Base-by-base conservation (phyloP, 352 stramenopile species). In the Phytopythium montanum region DNA sequence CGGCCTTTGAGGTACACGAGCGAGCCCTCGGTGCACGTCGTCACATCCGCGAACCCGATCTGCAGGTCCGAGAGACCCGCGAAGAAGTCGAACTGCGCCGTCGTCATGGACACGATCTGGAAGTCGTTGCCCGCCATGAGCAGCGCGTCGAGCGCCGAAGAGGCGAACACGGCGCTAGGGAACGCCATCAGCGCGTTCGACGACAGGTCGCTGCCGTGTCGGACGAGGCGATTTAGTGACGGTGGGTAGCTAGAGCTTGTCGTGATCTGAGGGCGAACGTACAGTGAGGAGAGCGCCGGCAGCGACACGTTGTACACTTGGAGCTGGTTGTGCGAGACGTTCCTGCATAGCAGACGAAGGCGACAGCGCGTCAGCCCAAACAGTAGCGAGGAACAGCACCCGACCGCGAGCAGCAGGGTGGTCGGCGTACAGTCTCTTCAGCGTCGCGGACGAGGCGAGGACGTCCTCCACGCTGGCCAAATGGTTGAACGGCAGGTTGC, bases 41-140 rank as follows among this genome's bases (percentile, higher is more conserved):
- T 73, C 19, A 86, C 69, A 41, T 82, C 66, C 6, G 73, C 76
- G 52, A 89, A 87, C 45, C 73, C 70, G 25, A 76, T 74, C 16
- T 73, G 53, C 34, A 89, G 85, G 21, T 87, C 73, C 12, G 64
- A 66, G 10, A 89, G 66, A 7, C 79, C 76, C 0, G 79, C 79
- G 61, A 83, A 89, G 52, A 87, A 89, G 56, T 89, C 79, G 55
- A 85, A 89, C 65, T 89, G 72, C 19, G 67, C 68, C 6, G 65
- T 55, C 25, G 79, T 82, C 34, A 89, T 57, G 14, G 63, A 73
- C 31, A 69, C 71, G 54, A 89, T 73, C 50, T 87, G 66, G 54
- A 87, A 87, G n/a, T 64, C 53, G 36, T 90, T 90, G 48, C 21
- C 57, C 14, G 62, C 57, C 53, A 88, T 68, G 54, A 66, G 74